Evolutionary conservation across 2,329 filamentous ascomycete species (phyloP).

Genomic region (Calonectria honghensis): DNA sequence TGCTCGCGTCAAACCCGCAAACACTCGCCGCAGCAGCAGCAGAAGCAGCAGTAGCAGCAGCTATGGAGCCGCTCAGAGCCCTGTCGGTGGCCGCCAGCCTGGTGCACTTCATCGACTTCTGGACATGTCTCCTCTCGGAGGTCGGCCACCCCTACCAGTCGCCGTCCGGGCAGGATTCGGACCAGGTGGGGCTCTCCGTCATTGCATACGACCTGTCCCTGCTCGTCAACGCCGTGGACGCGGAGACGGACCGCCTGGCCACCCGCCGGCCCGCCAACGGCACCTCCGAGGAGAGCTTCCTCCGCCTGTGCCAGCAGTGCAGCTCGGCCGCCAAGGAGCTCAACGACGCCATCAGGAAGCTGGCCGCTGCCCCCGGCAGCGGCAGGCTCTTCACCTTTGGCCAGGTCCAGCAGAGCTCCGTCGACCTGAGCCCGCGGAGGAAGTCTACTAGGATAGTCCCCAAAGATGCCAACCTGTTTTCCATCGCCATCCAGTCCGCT

Average conservation of each 20-base stretch:
- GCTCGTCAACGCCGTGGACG: neutral
- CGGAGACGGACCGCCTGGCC: neutral
- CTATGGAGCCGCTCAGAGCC: constrained; percentile 13
- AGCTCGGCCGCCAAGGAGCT: constrained; percentile 10
- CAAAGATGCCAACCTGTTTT: constrained; percentile 8
- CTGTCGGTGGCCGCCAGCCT: neutral
- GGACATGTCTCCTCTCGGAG: constrained; percentile 12
- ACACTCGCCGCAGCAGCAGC: too few species aligned
- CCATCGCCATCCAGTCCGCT: neutral
- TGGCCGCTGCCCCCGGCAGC: neutral
- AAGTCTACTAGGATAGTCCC: constrained; percentile 6
- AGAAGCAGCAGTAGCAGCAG: too few species aligned
- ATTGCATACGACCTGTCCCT: constrained; percentile 7
- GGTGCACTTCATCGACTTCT: constrained; percentile 16
- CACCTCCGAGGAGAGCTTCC: neutral
- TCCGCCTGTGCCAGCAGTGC: constrained; percentile 11
- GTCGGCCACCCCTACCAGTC: constrained; percentile 14
- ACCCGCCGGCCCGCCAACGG: neutral
- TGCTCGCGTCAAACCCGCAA: too few species aligned
- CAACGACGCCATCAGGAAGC: neutral
- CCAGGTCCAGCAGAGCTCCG: neutral
- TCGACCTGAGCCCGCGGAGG: neutral
- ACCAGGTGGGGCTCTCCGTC: constrained; percentile 1
- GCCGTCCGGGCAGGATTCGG: neutral
- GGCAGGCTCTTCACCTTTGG: neutral